Base-by-base conservation (phyloP, 768 basidiomycete genomes). In the Myochromella boudieri region DNA sequence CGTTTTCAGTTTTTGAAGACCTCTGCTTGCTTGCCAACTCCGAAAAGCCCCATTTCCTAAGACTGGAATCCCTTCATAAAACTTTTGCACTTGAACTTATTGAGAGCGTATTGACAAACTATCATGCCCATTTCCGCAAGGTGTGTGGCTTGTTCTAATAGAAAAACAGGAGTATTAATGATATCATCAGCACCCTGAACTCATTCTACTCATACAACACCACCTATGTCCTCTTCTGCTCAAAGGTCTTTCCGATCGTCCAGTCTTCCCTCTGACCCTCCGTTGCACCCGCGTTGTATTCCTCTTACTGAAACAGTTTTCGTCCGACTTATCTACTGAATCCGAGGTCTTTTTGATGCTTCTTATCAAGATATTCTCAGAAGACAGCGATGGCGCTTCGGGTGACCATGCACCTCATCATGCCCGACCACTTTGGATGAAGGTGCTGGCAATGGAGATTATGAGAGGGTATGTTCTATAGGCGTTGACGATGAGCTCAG, bases 11-110 rank as follows among this genome's bases (percentile, higher is more conserved):
- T 6, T 91, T 99, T 42, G 87, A 95, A 60, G 97, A 98, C 58
- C 68, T 99, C 1, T 97, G 95, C 62, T 68, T 97, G 0, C 78
- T 98, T 1, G 89, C 90, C 44, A 84, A 91, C 57, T 78, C 82
- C 3, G 85, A 93, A 62, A 84, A 79, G 43, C 89, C 94, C 2
- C 73, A 77, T 43, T 91, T 97, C 59, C 73, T 97, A 49, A 84
- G 85, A 53, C 79, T 97, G 37, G 84, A 89, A 17, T 81, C 76
- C 41, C 70, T 98, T 36, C 90, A 89, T 58, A 87, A 94, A 66
- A 97, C 97, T 0, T 98, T 98, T 55, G 92, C 94, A 0, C 69
- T 99, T n/a, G 95, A 99, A 66, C 70, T 98, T 43, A 92, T 98
- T 28, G 95, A 99, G 69, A 97, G 95, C 58, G 91, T 97, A 2